Evolutionary conservation across 225 moss, liverwort and hornwort species (phyloP).

Genomic region (Sphagnum contortum): DNA sequence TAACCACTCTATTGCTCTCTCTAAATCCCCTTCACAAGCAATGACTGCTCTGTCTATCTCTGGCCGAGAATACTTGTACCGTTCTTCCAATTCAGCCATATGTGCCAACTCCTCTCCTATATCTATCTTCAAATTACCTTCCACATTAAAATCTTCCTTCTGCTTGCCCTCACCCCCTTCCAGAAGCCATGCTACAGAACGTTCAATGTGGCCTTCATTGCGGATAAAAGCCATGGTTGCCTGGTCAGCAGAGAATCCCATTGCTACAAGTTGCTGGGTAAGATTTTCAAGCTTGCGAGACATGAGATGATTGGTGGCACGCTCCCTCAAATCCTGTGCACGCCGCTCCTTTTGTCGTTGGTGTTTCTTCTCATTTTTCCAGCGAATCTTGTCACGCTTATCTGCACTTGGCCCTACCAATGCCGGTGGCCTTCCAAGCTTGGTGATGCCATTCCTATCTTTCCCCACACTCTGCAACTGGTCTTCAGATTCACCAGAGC

Average conservation of each 20-base stretch:
- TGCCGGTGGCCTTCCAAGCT: conserved; percentile 18
- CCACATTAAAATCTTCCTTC: conserved; percentile 17
- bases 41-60: conserved; percentile 43
- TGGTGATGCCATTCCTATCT: conserved; percentile 16
- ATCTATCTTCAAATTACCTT: conserved; percentile 30
- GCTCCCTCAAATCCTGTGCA: conserved; percentile 38
- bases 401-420: conserved; percentile 32
- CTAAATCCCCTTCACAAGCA: conserved; percentile 40
- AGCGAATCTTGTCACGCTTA: conserved; percentile 43
- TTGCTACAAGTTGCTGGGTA: conserved; percentile 34
- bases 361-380: conserved; percentile 46
- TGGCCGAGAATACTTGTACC: conserved; percentile 28
- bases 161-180: conserved; percentile 46
- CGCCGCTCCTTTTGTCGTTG: conserved; percentile 50
- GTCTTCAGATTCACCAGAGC: conserved; percentile 50
- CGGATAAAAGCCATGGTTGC: conserved; percentile 43
- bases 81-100: conserved; percentile 36
- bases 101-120: conserved; percentile 29
- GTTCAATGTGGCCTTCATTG: conserved; percentile 43
- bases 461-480: conserved; percentile 23
- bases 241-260: conserved; percentile 36
- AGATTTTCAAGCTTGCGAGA: conserved; percentile 39
- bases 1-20: conserved; percentile 35
- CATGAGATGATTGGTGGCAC: conserved; percentile 35
- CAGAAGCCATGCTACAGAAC: conserved; percentile 37